Evolutionary conservation across 2,329 filamentous ascomycete genomes (phyloP).

Genomic region (Dothiorella sarmentorum): DNA sequence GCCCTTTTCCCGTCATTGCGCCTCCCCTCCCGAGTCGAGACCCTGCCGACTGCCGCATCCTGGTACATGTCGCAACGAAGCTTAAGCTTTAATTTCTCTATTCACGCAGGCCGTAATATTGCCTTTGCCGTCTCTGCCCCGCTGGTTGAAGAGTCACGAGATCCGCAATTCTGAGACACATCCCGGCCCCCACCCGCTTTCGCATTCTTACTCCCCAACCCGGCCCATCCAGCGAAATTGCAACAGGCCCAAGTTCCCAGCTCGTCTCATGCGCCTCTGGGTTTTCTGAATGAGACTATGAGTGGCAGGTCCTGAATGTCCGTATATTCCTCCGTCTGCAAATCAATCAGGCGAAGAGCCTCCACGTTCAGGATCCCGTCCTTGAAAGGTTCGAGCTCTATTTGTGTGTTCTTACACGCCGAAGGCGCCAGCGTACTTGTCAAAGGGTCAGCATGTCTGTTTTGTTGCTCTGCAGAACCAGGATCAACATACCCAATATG

Average conservation of each 20-base stretch:
- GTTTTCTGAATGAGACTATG: constrained; percentile 47
- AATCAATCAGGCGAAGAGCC: constrained; percentile 68
- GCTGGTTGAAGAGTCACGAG: background rate
- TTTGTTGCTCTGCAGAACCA: background rate
- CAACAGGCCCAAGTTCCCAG: too few species aligned
- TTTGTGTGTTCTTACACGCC: constrained; percentile 69
- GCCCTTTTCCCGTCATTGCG: background rate
- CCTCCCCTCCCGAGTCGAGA: constrained; percentile 1
- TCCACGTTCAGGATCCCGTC: constrained; percentile 69
- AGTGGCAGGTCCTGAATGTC: constrained; percentile 73
- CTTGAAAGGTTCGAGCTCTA: constrained; percentile 66
- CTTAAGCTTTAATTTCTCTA: background rate
- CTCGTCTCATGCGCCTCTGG: background rate
- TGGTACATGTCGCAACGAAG: background rate
- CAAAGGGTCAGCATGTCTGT: background rate
- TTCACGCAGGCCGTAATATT: background rate
- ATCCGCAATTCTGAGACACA: constrained; percentile 1
- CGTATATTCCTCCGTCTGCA: constrained; percentile 71
- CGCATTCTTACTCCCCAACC: background rate
- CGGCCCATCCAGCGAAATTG: background rate
- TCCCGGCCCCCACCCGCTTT: background rate
- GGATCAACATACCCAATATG: constrained; percentile 58
- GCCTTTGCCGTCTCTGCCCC: background rate
- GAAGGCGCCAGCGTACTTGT: constrained; percentile 62
- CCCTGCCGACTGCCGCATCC: background rate